phyloP scores from a whole-genome alignment of 2,329 filamentous ascomycete genomes.

The Ophiostoma sp. region DNA sequence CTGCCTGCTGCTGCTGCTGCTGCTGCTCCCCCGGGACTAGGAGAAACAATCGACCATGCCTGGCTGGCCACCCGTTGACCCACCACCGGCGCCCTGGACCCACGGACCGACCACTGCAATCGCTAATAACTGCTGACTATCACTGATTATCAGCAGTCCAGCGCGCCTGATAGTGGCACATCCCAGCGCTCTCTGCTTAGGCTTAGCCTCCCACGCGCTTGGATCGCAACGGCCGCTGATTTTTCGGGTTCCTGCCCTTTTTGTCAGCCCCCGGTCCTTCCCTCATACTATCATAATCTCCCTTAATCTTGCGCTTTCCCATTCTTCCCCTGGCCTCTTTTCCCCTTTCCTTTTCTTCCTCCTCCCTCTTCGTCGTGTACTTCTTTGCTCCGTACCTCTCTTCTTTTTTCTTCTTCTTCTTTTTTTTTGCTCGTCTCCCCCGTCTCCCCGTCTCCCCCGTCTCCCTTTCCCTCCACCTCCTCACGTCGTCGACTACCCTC shows the following conservation, averaged over 20 bases:
- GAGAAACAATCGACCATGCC: background rate
- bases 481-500: background rate
- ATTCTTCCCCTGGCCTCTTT: background rate
- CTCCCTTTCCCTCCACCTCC: background rate
- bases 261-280: conserved; percentile 5
- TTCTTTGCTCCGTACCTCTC: background rate
- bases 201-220: conserved; percentile 11
- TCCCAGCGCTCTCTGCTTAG: background rate
- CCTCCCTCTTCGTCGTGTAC: background rate
- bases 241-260: background rate
- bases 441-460: too few species aligned
- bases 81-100: background rate
- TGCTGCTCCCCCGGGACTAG: background rate
- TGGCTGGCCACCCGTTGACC: background rate
- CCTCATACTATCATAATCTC: conserved; percentile 9
- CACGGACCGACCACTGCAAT: conserved; percentile 1
- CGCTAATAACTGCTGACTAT: background rate
- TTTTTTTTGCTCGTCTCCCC: background rate
- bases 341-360: background rate
- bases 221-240: conserved; percentile 13
- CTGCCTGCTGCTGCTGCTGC: background rate
- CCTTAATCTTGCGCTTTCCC: background rate
- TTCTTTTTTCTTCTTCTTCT: background rate
- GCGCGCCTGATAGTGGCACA: too few species aligned
- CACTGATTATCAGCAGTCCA: background rate